Conservation (phyloP, 2,329 filamentous ascomycete species). For the Claviceps sp. region DNA sequence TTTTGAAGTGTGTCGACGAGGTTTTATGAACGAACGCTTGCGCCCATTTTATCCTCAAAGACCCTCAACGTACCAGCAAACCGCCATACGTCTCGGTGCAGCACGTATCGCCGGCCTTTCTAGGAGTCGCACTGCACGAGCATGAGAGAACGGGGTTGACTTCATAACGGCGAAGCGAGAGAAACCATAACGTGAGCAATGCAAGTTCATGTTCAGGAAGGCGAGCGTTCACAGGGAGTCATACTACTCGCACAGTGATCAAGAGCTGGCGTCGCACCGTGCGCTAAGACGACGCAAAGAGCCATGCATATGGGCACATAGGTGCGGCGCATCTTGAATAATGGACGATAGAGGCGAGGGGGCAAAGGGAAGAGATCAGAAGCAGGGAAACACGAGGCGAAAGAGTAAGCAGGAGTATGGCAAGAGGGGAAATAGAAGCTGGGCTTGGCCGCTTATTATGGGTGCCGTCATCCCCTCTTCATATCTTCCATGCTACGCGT, state of each 20-base stretch:
- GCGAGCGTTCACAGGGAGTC: not conserved
- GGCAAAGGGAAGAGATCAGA: not conserved
- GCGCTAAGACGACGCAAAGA: not conserved
- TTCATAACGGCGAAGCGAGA: not conserved
- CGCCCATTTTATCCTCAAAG: not conserved
- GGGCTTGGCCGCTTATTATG: too few species aligned
- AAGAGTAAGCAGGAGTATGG: not conserved
- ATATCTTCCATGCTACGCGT: slow-evolving; percentile 18
- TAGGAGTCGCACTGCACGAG: slow-evolving; percentile 28
- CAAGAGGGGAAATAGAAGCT: too few species aligned
- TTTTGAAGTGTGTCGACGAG: too few species aligned
- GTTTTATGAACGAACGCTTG: too few species aligned
- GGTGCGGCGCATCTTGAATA: not conserved
- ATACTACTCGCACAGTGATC: slow-evolving; percentile 41
- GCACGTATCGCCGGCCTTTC: slow-evolving; percentile 40
- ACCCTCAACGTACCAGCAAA: slow-evolving; percentile 27
- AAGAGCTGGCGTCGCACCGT: slow-evolving; percentile 33
- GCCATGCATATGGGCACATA: not conserved
- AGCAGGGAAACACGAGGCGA: not conserved
- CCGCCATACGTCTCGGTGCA: slow-evolving; percentile 54
- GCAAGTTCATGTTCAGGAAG: too few species aligned
- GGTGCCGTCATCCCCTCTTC: not conserved
- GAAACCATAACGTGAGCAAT: too few species aligned
- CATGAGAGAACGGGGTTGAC: slow-evolving; percentile 30
- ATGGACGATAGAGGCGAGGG: not conserved